Conservation (phyloP, 202 grass and related monocot genomes). For the Zizania palustris region DNA sequence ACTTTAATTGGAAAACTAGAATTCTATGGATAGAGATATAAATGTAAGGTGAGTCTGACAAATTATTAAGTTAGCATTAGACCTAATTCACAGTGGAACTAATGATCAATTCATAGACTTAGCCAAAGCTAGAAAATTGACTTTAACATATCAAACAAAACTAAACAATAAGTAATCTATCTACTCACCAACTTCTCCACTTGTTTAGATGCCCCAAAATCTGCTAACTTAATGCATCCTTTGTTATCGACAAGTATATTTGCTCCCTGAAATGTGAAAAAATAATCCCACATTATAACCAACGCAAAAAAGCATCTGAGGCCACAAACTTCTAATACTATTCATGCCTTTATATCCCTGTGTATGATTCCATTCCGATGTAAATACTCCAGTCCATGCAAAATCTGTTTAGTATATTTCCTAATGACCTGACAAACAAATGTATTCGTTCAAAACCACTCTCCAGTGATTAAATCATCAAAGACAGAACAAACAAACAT, state of each 20-base stretch:
- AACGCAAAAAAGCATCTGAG: conserved; percentile 21
- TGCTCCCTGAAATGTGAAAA: conserved; percentile 66
- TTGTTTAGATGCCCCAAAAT: conserved; percentile 98
- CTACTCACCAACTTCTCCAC: conserved; percentile 81
- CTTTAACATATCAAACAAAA: neutral
- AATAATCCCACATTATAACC: neutral
- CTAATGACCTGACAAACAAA: conserved; percentile 70
- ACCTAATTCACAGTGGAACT: neutral
- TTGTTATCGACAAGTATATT: conserved; percentile 98
- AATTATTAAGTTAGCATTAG: conserved; percentile 4
- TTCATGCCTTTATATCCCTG: conserved; percentile 86
- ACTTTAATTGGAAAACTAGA: neutral
- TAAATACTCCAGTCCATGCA: conserved; percentile 84
- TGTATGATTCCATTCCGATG: conserved; percentile 93
- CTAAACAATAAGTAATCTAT: neutral
- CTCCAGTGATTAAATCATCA: conserved; percentile 16
- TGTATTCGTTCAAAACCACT: conserved; percentile 10
- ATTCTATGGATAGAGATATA: neutral
- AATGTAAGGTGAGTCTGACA: neutral
- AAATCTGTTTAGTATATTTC: conserved; percentile 88
- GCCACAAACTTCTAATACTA: neutral
- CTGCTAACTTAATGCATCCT: conserved; percentile 92
- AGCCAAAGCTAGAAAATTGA: neutral
- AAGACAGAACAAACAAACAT: neutral
- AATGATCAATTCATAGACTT: conserved; percentile 10